Evolutionary conservation across 441 rosid species (phyloP), one percentile per base, ranked within the genome.

Genomic region (Macaranga tanarius): DNA sequence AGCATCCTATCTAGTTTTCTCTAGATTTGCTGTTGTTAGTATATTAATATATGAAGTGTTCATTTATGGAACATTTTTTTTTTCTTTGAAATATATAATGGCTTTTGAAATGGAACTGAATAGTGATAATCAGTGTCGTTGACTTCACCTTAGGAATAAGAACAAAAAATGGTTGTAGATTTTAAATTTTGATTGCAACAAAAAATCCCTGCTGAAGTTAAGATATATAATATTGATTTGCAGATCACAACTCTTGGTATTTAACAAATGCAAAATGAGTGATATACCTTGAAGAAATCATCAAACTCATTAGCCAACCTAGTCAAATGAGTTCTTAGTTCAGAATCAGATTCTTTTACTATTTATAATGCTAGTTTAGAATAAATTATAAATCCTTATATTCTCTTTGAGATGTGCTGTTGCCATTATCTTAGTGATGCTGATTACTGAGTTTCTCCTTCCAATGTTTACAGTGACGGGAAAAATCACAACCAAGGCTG

Each of bases 401-500:
- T 54, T 55, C 54, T 65, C 48, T 51, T 69, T 59, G 28, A 28
- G 60, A 38, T 42, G 23, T 75, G 62, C 47, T 34, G 6, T 4
- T 34, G 38, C 38, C 38, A 45, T 42, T 70, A 47, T 60, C 44
- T 47, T 44, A 34, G 63, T 60, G 61, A 55, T 50, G 34, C 69
- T 63, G 19, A 56, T 60, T 52, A 44, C 69, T 63, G 19, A 56
- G 63, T 52, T 62, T 34, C 7, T 20, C 9, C 25, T 73, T 48
- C 71, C 56, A 38, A 60, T 76, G 45, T 34, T 34, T 62, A 59
- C 75, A 90, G 95, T 86, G 76, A 90, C 88, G 0, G 95, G 95
- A 69, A 90, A 88, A 77, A 84, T 90, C 74, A 90, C 95, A 15
- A 90, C 95, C 7, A 90, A 90, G 80, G 90, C 77, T 0, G 95